Conservation (phyloP, 257 asterid species). For the Scutellaria galericulata region DNA sequence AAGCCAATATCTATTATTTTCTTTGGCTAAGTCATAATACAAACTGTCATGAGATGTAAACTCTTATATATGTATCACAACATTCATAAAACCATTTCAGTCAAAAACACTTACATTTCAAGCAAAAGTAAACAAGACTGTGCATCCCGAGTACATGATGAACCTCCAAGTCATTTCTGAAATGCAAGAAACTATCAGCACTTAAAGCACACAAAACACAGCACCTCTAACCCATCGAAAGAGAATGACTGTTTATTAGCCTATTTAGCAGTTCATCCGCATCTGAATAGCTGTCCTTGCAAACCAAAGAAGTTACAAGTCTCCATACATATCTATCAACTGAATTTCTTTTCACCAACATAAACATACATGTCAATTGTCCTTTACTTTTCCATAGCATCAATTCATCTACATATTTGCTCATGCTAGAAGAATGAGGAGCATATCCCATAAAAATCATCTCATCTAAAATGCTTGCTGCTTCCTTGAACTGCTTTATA, state of each 20-base stretch:
- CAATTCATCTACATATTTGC: slow-evolving; percentile 46
- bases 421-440: slow-evolving; percentile 50
- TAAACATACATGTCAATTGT: slow-evolving; percentile 45
- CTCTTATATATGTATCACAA: neutral
- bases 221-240: slow-evolving; percentile 13
- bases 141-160: neutral
- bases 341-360: slow-evolving; percentile 53
- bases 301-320: slow-evolving; percentile 47
- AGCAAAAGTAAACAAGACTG: neutral
- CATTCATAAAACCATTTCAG: slow-evolving; percentile 14
- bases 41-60: neutral
- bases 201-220: neutral
- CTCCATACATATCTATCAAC: slow-evolving; percentile 63
- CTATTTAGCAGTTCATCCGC: slow-evolving; percentile 42
- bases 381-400: slow-evolving; percentile 43
- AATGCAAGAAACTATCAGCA: neutral
- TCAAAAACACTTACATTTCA: neutral
- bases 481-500: slow-evolving; percentile 56
- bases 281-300: slow-evolving; percentile 37
- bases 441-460: slow-evolving; percentile 67
- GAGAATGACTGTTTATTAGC: slow-evolving; percentile 32
- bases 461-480: slow-evolving; percentile 70
- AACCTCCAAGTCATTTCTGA: neutral
- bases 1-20: neutral
- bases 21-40: neutral